Evolutionary conservation across 257 asterid species (phyloP).

Genomic region (Solanum etuberosum): DNA sequence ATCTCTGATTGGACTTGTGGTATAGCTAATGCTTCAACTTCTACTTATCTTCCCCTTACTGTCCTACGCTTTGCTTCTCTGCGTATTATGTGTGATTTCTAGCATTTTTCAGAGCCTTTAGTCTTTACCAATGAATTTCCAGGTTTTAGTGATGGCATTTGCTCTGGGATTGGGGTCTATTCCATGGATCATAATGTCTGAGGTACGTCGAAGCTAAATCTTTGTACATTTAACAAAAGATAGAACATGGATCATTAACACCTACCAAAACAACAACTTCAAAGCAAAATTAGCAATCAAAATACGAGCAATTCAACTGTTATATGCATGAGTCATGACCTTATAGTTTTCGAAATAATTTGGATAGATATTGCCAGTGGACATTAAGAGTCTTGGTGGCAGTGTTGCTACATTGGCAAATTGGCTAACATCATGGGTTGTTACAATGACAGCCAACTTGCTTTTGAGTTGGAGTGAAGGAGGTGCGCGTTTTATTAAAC

Average conservation of each 20-base stretch:
- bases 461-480: conserved; percentile 82
- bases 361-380: conserved; percentile 67
- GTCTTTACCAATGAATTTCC: conserved; percentile 7
- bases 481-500: conserved; percentile 33
- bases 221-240: no score
- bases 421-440: conserved; percentile 61
- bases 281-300: not conserved
- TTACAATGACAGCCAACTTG: conserved; percentile 69
- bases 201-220: conserved; percentile 32
- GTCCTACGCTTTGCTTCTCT: not conserved
- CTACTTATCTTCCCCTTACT: not conserved
- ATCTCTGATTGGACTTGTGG: conserved; percentile 64
- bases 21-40: conserved; percentile 13
- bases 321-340: not conserved
- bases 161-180: conserved; percentile 74
- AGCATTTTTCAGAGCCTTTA: not conserved
- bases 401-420: conserved; percentile 73
- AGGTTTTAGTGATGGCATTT: conserved; percentile 69
- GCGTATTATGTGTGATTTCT: not conserved
- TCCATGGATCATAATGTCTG: conserved; percentile 92
- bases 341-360: not conserved
- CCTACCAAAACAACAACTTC: not conserved
- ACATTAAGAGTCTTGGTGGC: conserved; percentile 81
- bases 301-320: not conserved
- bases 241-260: not conserved